phyloP scores from a whole-genome alignment of 2,329 filamentous ascomycete species.

The Cladosporium halotolerans region DNA sequence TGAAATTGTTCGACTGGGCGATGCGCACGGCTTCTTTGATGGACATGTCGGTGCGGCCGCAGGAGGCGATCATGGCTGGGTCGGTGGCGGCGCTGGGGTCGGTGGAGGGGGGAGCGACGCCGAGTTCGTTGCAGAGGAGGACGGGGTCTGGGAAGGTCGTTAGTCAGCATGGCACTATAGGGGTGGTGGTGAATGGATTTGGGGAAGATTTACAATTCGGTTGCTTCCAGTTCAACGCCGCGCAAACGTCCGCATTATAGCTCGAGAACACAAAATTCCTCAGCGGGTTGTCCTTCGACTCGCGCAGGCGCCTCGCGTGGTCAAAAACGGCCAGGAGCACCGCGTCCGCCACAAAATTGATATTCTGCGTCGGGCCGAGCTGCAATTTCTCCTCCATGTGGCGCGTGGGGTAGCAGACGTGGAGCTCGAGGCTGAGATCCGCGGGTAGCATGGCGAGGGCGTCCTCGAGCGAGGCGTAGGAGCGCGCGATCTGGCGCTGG shows the following conservation, averaged over 20 bases:
- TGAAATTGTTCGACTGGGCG: constrained; percentile 93
- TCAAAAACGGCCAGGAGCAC: constrained; percentile 84
- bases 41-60: constrained; percentile 69
- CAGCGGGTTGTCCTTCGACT: constrained; percentile 63
- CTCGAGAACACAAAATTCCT: constrained; percentile 90
- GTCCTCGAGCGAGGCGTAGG: constrained; percentile 73
- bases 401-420: constrained; percentile 76
- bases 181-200: background rate
- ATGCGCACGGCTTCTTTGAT: constrained; percentile 93
- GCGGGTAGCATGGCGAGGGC: constrained; percentile 69
- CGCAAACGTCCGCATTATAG: constrained; percentile 84
- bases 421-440: constrained; percentile 83
- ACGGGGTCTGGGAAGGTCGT: constrained; percentile 62
- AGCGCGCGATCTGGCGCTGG: constrained; percentile 62
- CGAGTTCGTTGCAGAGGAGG: constrained; percentile 85
- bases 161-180: background rate
- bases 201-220: constrained; percentile 65
- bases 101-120: constrained; percentile 20
- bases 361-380: constrained; percentile 68
- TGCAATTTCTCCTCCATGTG: constrained; percentile 65
- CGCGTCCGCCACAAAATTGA: constrained; percentile 80
- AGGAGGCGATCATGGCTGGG: constrained; percentile 43
- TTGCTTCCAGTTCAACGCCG: constrained; percentile 97
- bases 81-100: constrained; percentile 4
- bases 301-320: constrained; percentile 67